These are phyloP conservation scores for Fusarium kyushuense DNA, from an alignment of 2,329 filamentous ascomycete species.

Conservation along the genomic window DNA sequence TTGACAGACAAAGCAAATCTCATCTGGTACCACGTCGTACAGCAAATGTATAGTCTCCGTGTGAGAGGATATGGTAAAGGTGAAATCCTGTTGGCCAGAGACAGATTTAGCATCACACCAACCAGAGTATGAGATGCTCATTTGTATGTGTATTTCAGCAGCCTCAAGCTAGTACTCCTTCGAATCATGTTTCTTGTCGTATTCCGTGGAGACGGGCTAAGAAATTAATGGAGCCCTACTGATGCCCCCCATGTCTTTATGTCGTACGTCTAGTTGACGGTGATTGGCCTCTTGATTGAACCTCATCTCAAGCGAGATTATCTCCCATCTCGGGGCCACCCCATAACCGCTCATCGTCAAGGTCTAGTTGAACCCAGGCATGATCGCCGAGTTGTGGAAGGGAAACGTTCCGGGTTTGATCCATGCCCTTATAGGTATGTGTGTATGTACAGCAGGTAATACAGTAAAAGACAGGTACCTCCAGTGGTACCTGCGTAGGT, in stretches of 20 bases:
- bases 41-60: background rate
- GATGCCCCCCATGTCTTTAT: slow-evolving; percentile 39
- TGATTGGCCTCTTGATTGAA: slow-evolving; percentile 41
- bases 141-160: background rate
- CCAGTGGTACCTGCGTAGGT: background rate
- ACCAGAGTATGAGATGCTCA: slow-evolving; percentile 8
- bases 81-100: slow-evolving; percentile 20
- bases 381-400: slow-evolving; percentile 25
- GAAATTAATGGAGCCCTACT: slow-evolving; percentile 21
- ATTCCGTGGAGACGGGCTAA: slow-evolving; percentile 37
- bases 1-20: slow-evolving; percentile 21
- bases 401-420: slow-evolving; percentile 25
- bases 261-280: slow-evolving; percentile 35
- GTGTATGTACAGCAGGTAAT: background rate
- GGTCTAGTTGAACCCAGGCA: slow-evolving; percentile 25
- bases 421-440: slow-evolving; percentile 7
- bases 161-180: slow-evolving; percentile 25
- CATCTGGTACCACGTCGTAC: background rate
- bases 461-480: background rate
- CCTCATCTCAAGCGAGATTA: slow-evolving; percentile 49
- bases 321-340: slow-evolving; percentile 40
- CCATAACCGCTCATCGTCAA: slow-evolving; percentile 36
- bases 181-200: slow-evolving; percentile 43
- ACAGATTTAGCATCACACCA: slow-evolving; percentile 16
- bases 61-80: background rate